Base-by-base conservation (phyloP, 73 alveolate species). In the Paramecium biaurelia region DNA sequence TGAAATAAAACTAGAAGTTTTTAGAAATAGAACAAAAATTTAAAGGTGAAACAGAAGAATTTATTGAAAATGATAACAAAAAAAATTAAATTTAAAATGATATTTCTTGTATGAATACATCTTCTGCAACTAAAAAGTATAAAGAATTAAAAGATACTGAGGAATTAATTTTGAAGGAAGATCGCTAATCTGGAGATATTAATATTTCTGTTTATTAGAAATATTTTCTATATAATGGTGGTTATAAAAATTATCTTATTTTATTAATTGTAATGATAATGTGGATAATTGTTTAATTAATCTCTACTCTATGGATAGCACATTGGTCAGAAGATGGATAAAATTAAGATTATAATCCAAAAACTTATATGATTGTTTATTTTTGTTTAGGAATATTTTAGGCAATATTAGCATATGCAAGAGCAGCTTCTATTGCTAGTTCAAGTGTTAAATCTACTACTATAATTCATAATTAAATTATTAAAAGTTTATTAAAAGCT, bases 401-500 rank as follows among this genome's bases (percentile, higher is more conserved):
- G 35, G 88, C 79, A 15, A n/a, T 86, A 5, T 23, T 86, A 15
- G 85, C 85, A 12, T 86, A 41, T 32, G 42, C 43, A 7, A 86
- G 93, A 67, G 72, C 88, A 7, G 53, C 32, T 41, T 30, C 38
- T 7, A 42, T 32, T 53, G 37, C 35, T 86, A 20, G 38, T 34
- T 57, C 63, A 45, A 32, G 85, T 53, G 47, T 53, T n/a, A 63
- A 59, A 32, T 38, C 88, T 68, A 23, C 88, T 2, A 93, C 85
- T 3, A 88, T 57, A 49, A 74, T 98, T 92, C 98, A 95, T 82
- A 86, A 96, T 37, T 56, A 93, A 24, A 95, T 97, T 96, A 87
- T 98, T 14, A 85, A 68, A n/a, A 95, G 88, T 70, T 90, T 98
- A 57, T 67, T 98, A 18, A 92, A 93, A 28, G 99, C 99, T 21